Conservation (phyloP, 495 filamentous ascomycete genomes). For the Annulohypoxylon stygium region DNA sequence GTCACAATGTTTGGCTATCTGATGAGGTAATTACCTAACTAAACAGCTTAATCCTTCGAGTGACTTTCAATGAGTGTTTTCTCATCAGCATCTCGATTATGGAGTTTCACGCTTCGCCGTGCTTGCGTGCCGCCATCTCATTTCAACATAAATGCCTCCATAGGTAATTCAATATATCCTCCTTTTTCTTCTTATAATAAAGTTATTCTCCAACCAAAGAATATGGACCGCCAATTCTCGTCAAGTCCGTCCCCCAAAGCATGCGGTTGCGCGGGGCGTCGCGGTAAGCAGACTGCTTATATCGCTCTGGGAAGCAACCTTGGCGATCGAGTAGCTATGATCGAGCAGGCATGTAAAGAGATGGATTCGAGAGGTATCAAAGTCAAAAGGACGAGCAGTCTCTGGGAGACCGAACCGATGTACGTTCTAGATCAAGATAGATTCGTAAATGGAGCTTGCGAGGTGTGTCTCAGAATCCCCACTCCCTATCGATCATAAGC, state of each 20-base stretch:
- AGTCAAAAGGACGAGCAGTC: slow-evolving; percentile 82
- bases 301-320: slow-evolving; percentile 95
- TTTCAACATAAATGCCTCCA: not conserved
- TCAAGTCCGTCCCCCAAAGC: slow-evolving; percentile 19
- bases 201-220: slow-evolving; percentile 4
- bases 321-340: slow-evolving; percentile 84
- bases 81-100: slow-evolving; percentile 43
- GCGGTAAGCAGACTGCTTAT: slow-evolving; percentile 66
- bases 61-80: slow-evolving; percentile 41
- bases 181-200: not conserved
- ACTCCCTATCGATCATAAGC: slow-evolving; percentile 28
- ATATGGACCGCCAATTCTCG: slow-evolving; percentile 38
- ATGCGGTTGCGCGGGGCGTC: slow-evolving; percentile 24
- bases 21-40: slow-evolving; percentile 36
- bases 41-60: slow-evolving; percentile 17
- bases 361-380: slow-evolving; percentile 79
- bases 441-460: slow-evolving; percentile 93
- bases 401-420: slow-evolving; percentile 97
- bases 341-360: slow-evolving; percentile 82
- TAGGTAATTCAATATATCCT: not conserved
- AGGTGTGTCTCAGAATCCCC: slow-evolving; percentile 69
- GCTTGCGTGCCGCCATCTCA: slow-evolving; percentile 30
- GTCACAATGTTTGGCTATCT: slow-evolving; percentile 18
- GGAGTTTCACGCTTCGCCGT: slow-evolving; percentile 42
- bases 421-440: slow-evolving; percentile 89